phyloP scores from a whole-genome alignment of 2,329 filamentous ascomycete genomes.

The Dothideomycetes sp. region DNA sequence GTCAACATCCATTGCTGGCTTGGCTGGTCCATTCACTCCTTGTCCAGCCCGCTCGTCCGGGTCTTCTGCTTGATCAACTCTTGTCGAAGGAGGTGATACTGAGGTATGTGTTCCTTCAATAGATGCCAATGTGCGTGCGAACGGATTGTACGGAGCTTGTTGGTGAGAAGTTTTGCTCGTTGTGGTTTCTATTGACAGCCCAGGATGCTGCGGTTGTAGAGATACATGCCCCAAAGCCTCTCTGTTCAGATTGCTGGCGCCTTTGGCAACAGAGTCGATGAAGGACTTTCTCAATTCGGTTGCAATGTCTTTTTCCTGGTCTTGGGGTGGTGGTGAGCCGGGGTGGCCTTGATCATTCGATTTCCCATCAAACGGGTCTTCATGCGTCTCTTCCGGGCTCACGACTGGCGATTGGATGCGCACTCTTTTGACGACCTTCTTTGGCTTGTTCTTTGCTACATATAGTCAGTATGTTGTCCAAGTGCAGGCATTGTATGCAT shows the following conservation, averaged over 20 bases:
- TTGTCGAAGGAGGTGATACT: background rate
- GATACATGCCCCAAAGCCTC: background rate
- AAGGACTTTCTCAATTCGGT: slow-evolving; percentile 6
- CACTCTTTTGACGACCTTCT: slow-evolving; percentile 8
- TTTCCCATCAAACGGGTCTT: slow-evolving; percentile 6
- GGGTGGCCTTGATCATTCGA: slow-evolving; percentile 4
- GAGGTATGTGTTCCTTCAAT: slow-evolving; percentile 13
- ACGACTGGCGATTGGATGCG: slow-evolving; percentile 6
- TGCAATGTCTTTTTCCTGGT: slow-evolving; percentile 1
- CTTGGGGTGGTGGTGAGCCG: background rate
- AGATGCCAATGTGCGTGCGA: slow-evolving; percentile 20
- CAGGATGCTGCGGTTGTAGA: background rate
- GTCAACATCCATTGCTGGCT: slow-evolving; percentile 55
- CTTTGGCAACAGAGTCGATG: slow-evolving; percentile 4
- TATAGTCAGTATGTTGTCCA: background rate
- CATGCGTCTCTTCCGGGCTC: slow-evolving; percentile 4
- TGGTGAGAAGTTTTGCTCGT: background rate
- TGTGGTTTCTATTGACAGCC: background rate
- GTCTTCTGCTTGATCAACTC: too few relatives aligned
- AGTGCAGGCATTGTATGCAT: background rate
- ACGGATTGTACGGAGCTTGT: slow-evolving; percentile 22
- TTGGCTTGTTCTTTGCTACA: slow-evolving; percentile 4
- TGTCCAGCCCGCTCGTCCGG: background rate
- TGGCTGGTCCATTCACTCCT: slow-evolving; percentile 7
- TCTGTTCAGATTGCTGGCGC: background rate